Evolutionary conservation across 2,329 filamentous ascomycete species (phyloP).

Genomic region (Epichloe gansuensis): DNA sequence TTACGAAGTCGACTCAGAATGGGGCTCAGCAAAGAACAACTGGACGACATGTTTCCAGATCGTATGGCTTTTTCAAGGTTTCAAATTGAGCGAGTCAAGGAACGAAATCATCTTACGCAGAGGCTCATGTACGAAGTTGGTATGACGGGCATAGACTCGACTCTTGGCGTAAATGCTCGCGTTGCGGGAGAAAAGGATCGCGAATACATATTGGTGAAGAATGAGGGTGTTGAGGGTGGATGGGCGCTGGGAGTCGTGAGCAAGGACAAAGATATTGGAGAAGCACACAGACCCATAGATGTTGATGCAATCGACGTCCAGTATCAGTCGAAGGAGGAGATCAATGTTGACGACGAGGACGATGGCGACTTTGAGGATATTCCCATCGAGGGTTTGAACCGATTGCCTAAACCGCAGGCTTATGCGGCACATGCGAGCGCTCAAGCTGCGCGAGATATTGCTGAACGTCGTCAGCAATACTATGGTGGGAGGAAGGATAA

Average conservation of each 20-base stretch:
- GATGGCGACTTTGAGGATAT: slow-evolving; percentile 82
- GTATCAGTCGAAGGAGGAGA: slow-evolving; percentile 45
- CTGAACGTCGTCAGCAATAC: slow-evolving; percentile 16
- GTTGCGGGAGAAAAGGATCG: slow-evolving; percentile 77
- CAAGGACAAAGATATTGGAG: slow-evolving; percentile 66
- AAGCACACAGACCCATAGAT: slow-evolving; percentile 81
- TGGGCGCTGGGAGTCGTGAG: slow-evolving; percentile 94
- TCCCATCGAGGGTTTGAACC: slow-evolving; percentile 79
- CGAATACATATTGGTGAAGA: slow-evolving; percentile 94
- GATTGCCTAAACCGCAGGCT: slow-evolving; percentile 50
- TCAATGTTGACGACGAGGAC: slow-evolving; percentile 58
- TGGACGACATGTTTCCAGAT: slow-evolving; percentile 94
- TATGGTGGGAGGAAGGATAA: slow-evolving; percentile 12
- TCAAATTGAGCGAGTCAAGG: slow-evolving; percentile 85
- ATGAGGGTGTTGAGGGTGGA: slow-evolving; percentile 86
- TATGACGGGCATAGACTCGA: slow-evolving; percentile 66
- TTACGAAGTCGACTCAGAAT: slow-evolving; percentile 80
- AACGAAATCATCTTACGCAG: slow-evolving; percentile 90
- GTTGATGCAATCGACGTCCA: slow-evolving; percentile 57
- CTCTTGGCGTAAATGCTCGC: slow-evolving; percentile 51
- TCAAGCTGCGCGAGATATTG: slow-evolving; percentile 16
- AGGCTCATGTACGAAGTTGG: slow-evolving; percentile 88
- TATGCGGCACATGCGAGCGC: slow-evolving; percentile 11
- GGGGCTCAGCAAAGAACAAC: slow-evolving; percentile 91
- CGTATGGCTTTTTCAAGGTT: slow-evolving; percentile 95